Evolutionary conservation across 2,329 filamentous ascomycete species (phyloP).

Genomic region (Botrytis fabae): DNA sequence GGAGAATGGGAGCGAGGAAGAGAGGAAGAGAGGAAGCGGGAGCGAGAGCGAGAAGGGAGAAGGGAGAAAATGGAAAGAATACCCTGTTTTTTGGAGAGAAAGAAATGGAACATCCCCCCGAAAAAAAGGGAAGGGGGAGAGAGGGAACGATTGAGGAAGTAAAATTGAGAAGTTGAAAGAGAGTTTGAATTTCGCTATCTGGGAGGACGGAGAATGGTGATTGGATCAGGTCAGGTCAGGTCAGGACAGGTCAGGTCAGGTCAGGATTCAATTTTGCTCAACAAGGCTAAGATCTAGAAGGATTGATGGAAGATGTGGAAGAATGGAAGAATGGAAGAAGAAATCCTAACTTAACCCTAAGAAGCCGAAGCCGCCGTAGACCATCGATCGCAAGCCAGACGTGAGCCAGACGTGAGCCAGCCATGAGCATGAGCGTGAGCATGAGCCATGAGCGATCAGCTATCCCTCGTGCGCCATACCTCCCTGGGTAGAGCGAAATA

Average conservation of each 20-base stretch:
- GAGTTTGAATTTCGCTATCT: background rate
- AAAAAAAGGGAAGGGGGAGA: background rate
- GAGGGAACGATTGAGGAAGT: background rate
- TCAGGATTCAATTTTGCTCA: background rate
- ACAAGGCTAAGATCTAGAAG: slow-evolving; percentile 1
- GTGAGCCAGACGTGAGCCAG: too few species aligned
- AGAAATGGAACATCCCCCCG: background rate
- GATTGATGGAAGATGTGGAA: background rate
- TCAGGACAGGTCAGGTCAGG: too few species aligned
- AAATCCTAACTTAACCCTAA: background rate
- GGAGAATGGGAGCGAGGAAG: too few species aligned
- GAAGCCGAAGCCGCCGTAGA: too few species aligned
- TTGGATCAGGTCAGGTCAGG: background rate
- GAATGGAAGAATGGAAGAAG: background rate
- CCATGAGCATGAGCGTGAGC: too few species aligned
- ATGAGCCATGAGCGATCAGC: background rate
- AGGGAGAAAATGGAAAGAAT: background rate
- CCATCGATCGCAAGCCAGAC: too few species aligned
- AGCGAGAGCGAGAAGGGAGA: too few species aligned
- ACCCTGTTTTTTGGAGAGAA: background rate
- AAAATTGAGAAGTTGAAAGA: slow-evolving; percentile 12
- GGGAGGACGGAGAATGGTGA: background rate
- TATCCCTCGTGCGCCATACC: background rate
- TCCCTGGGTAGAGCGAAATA: too few species aligned
- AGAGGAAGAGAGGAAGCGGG: too few species aligned